Base-by-base conservation (phyloP, 192 early-diverging fungal species). In the Geosiphon pyriformis region DNA sequence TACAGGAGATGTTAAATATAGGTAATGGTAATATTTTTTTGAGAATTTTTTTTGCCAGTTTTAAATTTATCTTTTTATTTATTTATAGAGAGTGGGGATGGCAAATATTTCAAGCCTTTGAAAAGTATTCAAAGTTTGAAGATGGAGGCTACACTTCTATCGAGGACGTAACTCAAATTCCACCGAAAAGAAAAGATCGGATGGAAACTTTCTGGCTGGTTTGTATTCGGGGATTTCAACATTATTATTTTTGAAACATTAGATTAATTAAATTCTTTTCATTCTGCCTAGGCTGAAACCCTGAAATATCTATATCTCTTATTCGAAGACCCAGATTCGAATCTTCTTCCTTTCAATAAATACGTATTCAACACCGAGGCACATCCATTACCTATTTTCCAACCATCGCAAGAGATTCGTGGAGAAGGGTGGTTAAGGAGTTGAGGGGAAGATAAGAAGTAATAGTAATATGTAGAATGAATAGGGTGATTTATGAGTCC, bases 351-450 rank as follows among this genome's bases (percentile, higher is more conserved):
- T 8, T 76, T 95, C 35, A 87, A 92, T 61, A 71, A 90, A 72
- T 95, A 85, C 77, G 93, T 98, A 3, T 85, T 96, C 66, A 98
- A 92, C 69, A 98, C 96, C 2, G 96, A 96, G 73, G 94, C 93
- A 23, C 96, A 96, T 76, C 93, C 93, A 49, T 65, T 97, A 26
- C 69, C 87, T 17, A 81, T 89, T 6, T 76, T 90, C 62, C 59
- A 18, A 17, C 80, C 80, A n/a, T 55, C 70, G 1, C 33, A 60
- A 53, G 6, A 63, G 18, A 26, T 63, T 32, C 29, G 59, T 20
- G 59, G 59, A 22, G 30, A 35, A 46, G 59, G 59, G 4, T 47
- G 59, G 59, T n/a, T n/a, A n/a, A n/a, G n/a, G n/a, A n/a, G n/a
- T n/a, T n/a, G n/a, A n/a, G n/a, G n/a, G n/a, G n/a, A n/a, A n/a